Evolutionary conservation across 176 grass and related monocot species (phyloP).

Genomic region (Ensete ventricosum): DNA sequence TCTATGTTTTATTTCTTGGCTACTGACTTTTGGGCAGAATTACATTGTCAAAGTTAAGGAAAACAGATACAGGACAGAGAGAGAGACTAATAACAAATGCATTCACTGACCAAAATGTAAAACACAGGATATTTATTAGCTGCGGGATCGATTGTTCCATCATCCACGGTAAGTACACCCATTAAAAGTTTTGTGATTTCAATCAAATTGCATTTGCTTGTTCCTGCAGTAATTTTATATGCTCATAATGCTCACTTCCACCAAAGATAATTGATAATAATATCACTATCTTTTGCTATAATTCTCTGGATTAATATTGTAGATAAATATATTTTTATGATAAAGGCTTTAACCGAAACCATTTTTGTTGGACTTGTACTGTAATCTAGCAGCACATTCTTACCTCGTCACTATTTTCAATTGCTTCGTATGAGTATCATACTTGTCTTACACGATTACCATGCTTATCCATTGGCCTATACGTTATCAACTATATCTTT

Average conservation of each 20-base stretch:
- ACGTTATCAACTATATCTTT: no score
- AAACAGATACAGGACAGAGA: not conserved
- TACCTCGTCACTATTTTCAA: no score
- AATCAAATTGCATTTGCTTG: not conserved
- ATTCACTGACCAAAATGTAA: not conserved
- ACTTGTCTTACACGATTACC: no score
- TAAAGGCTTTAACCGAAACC: no score
- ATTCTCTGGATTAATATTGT: no score
- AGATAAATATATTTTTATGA: no score
- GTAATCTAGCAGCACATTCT: no score
- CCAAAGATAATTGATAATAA: no score
- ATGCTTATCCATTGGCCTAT: no score
- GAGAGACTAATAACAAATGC: not conserved
- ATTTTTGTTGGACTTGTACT: no score
- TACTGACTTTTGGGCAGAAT: slow-evolving; percentile 76
- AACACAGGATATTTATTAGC: slow-evolving; percentile 10
- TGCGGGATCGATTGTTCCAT: not conserved
- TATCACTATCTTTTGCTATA: no score
- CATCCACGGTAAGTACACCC: not conserved
- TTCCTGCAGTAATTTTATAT: not conserved
- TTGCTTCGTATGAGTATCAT: no score
- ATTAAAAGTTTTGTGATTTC: not conserved
- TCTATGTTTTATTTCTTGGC: slow-evolving; percentile 87
- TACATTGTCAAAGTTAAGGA: slow-evolving; percentile 56
- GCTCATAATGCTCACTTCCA: not conserved